These are phyloP conservation scores for Carex myosuroides DNA, from an alignment of 176 grass and related monocot genomes.

Conservation along the genomic window DNA sequence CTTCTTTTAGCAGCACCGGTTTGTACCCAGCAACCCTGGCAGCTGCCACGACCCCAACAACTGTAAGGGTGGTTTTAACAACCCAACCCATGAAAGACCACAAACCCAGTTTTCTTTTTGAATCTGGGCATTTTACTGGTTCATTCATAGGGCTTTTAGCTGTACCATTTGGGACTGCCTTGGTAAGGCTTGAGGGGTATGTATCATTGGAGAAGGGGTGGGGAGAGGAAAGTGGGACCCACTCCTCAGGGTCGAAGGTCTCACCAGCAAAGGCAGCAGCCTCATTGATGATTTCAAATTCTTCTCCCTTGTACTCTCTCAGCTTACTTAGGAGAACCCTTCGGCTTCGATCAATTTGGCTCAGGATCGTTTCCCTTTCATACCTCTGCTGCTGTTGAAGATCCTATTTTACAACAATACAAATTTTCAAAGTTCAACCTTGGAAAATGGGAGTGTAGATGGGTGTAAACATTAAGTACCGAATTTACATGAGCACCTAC, in stretches of 20 bases:
- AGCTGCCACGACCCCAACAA: conserved; percentile 43
- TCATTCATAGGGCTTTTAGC: not conserved
- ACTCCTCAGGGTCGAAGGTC: conserved; percentile 57
- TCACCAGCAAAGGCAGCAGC: conserved; percentile 66
- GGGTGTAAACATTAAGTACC: not conserved
- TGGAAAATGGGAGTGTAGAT: not conserved
- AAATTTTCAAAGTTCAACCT: not conserved
- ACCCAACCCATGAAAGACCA: conserved; percentile 57
- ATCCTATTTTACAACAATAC: conserved; percentile 30
- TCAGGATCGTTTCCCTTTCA: conserved; percentile 53
- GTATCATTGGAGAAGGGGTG: conserved; percentile 52
- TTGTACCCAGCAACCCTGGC: conserved; percentile 53
- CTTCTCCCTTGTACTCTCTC: conserved; percentile 69
- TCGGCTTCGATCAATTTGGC: conserved; percentile 69
- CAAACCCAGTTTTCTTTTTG: conserved; percentile 15
- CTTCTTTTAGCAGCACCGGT: conserved; percentile 19
- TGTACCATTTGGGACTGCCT: conserved; percentile 14
- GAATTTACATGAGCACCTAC: not conserved
- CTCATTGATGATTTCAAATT: conserved; percentile 70
- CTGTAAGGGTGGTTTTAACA: conserved; percentile 51
- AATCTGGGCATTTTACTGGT: conserved; percentile 9
- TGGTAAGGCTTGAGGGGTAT: conserved; percentile 26
- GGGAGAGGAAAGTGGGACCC: conserved; percentile 51
- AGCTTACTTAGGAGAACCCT: conserved; percentile 56
- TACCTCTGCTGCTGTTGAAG: conserved; percentile 83